phyloP scores from a whole-genome alignment of 257 asterid genomes.

The Verbena officinalis region DNA sequence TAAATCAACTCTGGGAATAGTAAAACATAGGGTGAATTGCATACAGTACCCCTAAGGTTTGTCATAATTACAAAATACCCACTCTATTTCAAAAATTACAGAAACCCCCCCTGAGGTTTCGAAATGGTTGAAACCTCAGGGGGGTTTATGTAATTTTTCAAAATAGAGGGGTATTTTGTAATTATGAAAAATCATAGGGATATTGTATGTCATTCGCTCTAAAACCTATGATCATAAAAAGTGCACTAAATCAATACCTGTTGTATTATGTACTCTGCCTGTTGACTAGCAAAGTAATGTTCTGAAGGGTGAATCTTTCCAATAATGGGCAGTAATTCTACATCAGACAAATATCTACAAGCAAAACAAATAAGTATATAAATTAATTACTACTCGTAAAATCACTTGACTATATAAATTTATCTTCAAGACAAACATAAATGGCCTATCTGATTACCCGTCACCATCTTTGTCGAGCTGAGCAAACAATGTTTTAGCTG shows the following conservation, averaged over 20 bases:
- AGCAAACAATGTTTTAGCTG: slow-evolving; percentile 72
- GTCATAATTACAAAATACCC: no score
- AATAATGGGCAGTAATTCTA: slow-evolving; percentile 76
- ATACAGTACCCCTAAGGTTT: no score
- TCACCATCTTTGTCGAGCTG: slow-evolving; percentile 93
- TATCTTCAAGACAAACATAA: slow-evolving; percentile 13
- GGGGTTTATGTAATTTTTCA: no score
- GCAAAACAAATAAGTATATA: no score
- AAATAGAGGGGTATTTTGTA: no score
- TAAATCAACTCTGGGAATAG: no score
- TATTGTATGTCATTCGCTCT: no score
- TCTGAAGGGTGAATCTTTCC: slow-evolving; percentile 93
- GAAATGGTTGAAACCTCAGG: no score
- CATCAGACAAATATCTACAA: slow-evolving; percentile 73
- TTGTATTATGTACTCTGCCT: slow-evolving; percentile 76
- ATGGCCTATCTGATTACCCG: slow-evolving; percentile 55
- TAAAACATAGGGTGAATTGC: no score
- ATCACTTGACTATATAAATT: slow-evolving; percentile 9
- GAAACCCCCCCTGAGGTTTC: no score
- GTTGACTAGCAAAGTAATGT: slow-evolving; percentile 85
- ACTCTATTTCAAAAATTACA: no score
- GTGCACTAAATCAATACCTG: slow-evolving; percentile 70
- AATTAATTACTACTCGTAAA: slow-evolving; percentile 19
- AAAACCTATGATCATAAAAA: background rate
- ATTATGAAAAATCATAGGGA: no score